A percentile compares a stretch with the other conserved stretches of the same genome.
Conservation (phyloP, 257 asterid genomes). For the Penstemon barbatus region DNA sequence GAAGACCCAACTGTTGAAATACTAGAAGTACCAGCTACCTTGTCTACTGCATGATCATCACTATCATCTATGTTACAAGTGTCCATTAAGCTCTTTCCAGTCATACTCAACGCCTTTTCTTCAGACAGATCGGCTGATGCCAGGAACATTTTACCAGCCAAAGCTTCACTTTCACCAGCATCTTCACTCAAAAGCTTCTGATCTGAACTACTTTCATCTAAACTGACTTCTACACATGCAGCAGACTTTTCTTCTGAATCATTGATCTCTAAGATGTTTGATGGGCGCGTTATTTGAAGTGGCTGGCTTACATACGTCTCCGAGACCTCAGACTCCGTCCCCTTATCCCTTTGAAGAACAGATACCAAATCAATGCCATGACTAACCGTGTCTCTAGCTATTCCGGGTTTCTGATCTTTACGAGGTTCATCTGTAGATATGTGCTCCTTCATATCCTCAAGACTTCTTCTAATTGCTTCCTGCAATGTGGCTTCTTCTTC, state of each 20-base stretch:
- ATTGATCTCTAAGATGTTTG: slow-evolving; percentile 27
- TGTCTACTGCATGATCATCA: slow-evolving; percentile 18
- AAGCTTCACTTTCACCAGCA: slow-evolving; percentile 28
- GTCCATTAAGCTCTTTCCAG: slow-evolving; percentile 27
- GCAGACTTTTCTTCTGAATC: slow-evolving; percentile 32
- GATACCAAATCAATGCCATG: slow-evolving; percentile 25
- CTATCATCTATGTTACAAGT: slow-evolving; percentile 25
- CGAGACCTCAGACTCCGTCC: slow-evolving; percentile 29
- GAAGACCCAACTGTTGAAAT: slow-evolving; percentile 27
- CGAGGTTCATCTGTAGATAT: slow-evolving; percentile 29
- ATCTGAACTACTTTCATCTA: slow-evolving; percentile 25
- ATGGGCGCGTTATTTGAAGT: slow-evolving; percentile 24
- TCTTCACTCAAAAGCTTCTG: slow-evolving; percentile 27
- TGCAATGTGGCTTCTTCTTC: slow-evolving; percentile 73
- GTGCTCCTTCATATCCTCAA: slow-evolving; percentile 45
- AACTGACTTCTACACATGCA: slow-evolving; percentile 25
- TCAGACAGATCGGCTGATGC: slow-evolving; percentile 25
- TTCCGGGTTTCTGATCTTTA: slow-evolving; percentile 29
- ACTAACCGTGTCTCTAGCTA: slow-evolving; percentile 29
- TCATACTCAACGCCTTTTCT: slow-evolving; percentile 29
- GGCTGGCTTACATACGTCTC: slow-evolving; percentile 27
- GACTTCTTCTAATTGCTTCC: slow-evolving; percentile 80
- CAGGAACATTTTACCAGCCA: slow-evolving; percentile 30
- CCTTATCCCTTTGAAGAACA: slow-evolving; percentile 34
- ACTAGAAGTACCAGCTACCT: slow-evolving; percentile 25